These are phyloP conservation scores for Diaporthe ilicicola DNA, from an alignment of 2,329 filamentous ascomycete species.

Conservation along the genomic window DNA sequence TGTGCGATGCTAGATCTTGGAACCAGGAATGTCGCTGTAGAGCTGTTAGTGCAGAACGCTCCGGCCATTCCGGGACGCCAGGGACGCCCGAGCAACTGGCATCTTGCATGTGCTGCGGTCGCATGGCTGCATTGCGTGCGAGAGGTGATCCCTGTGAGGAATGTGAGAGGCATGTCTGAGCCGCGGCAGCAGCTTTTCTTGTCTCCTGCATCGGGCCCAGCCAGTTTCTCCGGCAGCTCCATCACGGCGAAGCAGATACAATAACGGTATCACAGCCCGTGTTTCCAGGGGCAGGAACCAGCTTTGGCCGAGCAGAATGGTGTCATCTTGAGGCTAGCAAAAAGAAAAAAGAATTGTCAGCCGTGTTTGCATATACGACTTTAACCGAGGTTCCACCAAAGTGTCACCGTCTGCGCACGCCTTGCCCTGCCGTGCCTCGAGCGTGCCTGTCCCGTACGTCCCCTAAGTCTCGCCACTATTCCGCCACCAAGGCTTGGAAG, in stretches of 20 bases:
- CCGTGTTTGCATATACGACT: neutral
- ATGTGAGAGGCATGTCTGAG: neutral
- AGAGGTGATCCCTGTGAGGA: neutral
- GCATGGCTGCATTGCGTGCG: neutral
- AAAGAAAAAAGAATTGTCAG: neutral
- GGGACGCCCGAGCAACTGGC: conserved; percentile 1
- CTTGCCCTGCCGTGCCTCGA: no score
- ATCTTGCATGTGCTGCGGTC: conserved; percentile 16
- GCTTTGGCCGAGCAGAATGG: neutral
- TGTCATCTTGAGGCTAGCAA: neutral
- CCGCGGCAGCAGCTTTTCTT: neutral
- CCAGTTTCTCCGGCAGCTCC: conserved; percentile 2
- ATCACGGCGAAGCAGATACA: conserved; percentile 7
- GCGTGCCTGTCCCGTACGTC: neutral
- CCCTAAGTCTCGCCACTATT: conserved; percentile 11
- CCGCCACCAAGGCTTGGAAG: conserved; percentile 2
- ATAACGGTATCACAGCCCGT: conserved; percentile 19
- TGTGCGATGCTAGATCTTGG: conserved; percentile 16
- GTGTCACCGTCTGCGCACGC: neutral
- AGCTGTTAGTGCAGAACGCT: neutral
- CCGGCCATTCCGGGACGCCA: neutral
- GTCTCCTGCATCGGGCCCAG: conserved; percentile 6
- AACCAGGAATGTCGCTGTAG: neutral
- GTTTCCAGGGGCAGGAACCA: conserved; percentile 14
- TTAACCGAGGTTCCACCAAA: neutral